phyloP scores from a whole-genome alignment of 1,139 yeast genomes.

The Yamadazyma mexicana region DNA sequence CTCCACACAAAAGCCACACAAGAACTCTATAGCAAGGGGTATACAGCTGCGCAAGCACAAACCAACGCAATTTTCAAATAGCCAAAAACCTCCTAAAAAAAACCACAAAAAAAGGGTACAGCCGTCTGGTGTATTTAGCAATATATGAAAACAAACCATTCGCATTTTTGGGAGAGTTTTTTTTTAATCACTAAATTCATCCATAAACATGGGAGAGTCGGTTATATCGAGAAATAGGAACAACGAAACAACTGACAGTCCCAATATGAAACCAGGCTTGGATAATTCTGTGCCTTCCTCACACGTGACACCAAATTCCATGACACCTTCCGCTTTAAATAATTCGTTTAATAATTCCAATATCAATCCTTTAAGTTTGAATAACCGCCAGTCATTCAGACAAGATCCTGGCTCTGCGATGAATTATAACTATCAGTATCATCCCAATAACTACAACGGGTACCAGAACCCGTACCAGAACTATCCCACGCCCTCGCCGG shows the following conservation, averaged over 20 bases:
- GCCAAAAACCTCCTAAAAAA: no score
- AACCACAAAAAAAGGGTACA: no score
- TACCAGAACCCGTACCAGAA: neutral
- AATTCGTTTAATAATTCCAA: neutral
- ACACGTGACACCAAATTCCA: conserved; percentile 1
- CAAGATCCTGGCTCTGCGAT: conserved; percentile 2
- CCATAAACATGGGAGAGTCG: conserved; percentile 4
- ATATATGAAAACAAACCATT: neutral
- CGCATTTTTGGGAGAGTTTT: conserved; percentile 1
- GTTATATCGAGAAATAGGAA: conserved; percentile 4
- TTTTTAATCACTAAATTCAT: neutral
- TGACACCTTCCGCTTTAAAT: neutral
- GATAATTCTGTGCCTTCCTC: neutral
- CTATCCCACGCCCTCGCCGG: neutral
- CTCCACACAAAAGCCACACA: no score
- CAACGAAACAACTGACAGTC: conserved; percentile 1
- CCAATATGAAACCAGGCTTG: conserved; percentile 1
- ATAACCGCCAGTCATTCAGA: conserved; percentile 1
- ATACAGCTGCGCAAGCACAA: no score
- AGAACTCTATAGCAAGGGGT: no score
- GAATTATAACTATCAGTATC: conserved; percentile 5
- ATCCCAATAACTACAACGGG: conserved; percentile 2
- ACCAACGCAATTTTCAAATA: no score
- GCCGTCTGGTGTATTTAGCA: neutral
- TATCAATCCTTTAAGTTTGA: conserved; percentile 5